A percentile compares a stretch with the other conserved stretches of the same genome.
phyloP scores from a whole-genome alignment of 306 rosid genomes.

The Rosa multiflora region DNA sequence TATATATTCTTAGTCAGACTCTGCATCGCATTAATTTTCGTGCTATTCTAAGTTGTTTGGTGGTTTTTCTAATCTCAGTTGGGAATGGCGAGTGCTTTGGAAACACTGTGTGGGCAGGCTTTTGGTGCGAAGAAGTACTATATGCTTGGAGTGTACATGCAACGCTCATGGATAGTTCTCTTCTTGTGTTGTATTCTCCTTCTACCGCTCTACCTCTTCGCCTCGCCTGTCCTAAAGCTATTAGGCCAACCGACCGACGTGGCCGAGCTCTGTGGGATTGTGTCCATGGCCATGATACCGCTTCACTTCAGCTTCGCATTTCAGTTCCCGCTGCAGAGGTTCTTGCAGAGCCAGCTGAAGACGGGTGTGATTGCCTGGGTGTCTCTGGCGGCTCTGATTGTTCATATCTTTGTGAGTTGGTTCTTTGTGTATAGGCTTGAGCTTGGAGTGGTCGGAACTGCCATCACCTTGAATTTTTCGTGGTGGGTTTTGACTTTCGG shows the following conservation, averaged over 20 bases:
- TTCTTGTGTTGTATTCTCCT: conserved; percentile 51
- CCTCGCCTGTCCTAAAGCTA: conserved; percentile 51
- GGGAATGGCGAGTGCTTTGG: conserved; percentile 89
- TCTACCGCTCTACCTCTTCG: conserved; percentile 54
- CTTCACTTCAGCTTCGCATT: conserved; percentile 64
- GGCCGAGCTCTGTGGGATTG: conserved; percentile 52
- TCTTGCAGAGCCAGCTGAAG: conserved; percentile 63
- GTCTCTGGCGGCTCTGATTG: conserved; percentile 38
- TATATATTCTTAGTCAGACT: background rate
- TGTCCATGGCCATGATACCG: conserved; percentile 50
- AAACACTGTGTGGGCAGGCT: conserved; percentile 88
- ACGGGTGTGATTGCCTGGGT: conserved; percentile 48
- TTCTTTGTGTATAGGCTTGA: conserved; percentile 50
- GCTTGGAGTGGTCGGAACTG: conserved; percentile 56
- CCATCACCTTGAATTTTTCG: conserved; percentile 51
- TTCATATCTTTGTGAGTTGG: conserved; percentile 60
- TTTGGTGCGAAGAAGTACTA: conserved; percentile 69
- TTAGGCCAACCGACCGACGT: conserved; percentile 65
- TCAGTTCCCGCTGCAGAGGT: conserved; percentile 64
- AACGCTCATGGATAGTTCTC: conserved; percentile 80
- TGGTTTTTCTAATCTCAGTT: conserved; percentile 32
- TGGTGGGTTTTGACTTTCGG: conserved; percentile 70
- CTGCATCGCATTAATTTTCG: no score
- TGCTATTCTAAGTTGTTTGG: background rate
- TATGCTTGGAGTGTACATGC: conserved; percentile 87